A percentile compares a stretch with the other conserved stretches of the same genome.
phyloP scores from a whole-genome alignment of 768 basidiomycete species.

The Trametes elegans region DNA sequence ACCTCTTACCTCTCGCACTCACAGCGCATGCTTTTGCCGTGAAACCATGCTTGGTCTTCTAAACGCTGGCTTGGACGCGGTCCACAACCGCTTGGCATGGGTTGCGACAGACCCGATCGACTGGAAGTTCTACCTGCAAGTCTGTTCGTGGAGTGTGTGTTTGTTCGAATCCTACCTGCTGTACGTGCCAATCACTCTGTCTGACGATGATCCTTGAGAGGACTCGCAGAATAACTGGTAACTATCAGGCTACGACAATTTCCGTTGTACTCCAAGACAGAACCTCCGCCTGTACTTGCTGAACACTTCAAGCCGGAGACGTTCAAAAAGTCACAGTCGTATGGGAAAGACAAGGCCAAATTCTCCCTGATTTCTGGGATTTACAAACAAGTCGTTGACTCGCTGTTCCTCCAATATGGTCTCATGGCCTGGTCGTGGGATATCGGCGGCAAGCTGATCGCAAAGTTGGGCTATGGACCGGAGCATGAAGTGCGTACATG shows the following conservation, averaged over 20 bases:
- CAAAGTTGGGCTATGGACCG: conserved; percentile 56
- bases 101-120: conserved; percentile 70
- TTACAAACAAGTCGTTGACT: conserved; percentile 71
- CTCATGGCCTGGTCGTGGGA: conserved; percentile 85
- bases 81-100: conserved; percentile 67
- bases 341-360: conserved; percentile 87
- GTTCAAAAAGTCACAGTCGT: conserved; percentile 88
- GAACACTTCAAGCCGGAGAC: conserved; percentile 64
- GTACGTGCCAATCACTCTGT: conserved; percentile 42
- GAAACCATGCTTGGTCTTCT: conserved; percentile 24
- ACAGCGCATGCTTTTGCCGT: neutral
- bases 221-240: neutral
- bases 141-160: conserved; percentile 74
- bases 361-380: conserved; percentile 74
- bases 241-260: conserved; percentile 69
- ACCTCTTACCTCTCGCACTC: neutral
- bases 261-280: conserved; percentile 73
- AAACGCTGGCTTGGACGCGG: conserved; percentile 36
- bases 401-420: conserved; percentile 67
- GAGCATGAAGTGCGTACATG: conserved; percentile 61
- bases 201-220: neutral
- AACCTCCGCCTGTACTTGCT: conserved; percentile 69
- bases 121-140: conserved; percentile 82
- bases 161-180: conserved; percentile 85
- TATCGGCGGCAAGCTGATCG: conserved; percentile 51